Percentiles rank a stretch among this genome's conserved stretches.
phyloP scores from a whole-genome alignment of 257 asterid species.

The Buddleja alternifolia region DNA sequence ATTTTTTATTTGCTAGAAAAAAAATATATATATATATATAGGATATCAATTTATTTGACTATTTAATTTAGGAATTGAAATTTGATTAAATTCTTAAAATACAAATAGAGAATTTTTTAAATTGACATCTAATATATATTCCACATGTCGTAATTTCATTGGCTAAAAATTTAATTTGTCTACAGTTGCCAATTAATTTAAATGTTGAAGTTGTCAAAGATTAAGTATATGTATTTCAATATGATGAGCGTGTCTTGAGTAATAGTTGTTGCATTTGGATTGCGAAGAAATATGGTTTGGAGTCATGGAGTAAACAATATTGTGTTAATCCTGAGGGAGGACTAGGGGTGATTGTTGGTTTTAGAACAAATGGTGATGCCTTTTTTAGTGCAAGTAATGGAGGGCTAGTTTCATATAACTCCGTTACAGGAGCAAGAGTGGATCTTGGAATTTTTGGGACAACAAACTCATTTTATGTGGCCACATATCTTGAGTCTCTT shows the following conservation, averaged over 20 bases:
- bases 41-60: no score
- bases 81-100: no score
- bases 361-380: conserved; percentile 23
- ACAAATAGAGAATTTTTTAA: no score
- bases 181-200: conserved; percentile 31
- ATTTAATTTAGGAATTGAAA: no score
- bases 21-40: no score
- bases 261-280: conserved; percentile 37
- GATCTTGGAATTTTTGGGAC: conserved; percentile 36
- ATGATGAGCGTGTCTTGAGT: conserved; percentile 17
- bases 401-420: conserved; percentile 27
- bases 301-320: conserved; percentile 37
- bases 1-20: no score
- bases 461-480: conserved; percentile 27
- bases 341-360: conserved; percentile 23
- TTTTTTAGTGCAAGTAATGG: conserved; percentile 3
- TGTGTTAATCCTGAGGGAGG: conserved; percentile 13
- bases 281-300: conserved; percentile 35
- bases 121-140: no score
- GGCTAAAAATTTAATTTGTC: no score
- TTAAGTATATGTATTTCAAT: conserved; percentile 24
- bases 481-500: conserved; percentile 29
- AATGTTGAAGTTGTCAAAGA: neutral
- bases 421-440: neutral
- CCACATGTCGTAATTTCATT: no score